Evolutionary conservation across 1,284 basidiomycete species (phyloP).

Genomic region (Trichosporon sp.): DNA sequence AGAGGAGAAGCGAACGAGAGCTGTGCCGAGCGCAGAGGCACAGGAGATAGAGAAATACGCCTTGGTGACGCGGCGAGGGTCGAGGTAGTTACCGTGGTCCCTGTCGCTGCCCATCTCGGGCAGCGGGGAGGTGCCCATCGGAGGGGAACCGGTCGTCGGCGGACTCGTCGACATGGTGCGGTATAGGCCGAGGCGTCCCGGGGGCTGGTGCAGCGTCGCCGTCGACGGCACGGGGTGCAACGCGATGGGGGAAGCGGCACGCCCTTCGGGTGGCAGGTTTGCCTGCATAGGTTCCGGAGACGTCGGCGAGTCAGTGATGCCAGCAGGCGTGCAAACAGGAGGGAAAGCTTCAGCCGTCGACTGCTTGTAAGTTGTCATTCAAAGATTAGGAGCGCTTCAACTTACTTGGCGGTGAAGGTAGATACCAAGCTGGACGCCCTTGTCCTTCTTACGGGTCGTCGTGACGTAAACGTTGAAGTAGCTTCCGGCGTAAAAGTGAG

Average conservation of each 20-base stretch:
- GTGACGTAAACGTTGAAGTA: conserved; percentile 66
- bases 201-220: conserved; percentile 20
- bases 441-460: conserved; percentile 70
- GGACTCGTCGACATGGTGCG: conserved; percentile 30
- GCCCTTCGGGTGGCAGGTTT: background rate
- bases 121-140: conserved; percentile 9
- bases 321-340: conserved; percentile 26
- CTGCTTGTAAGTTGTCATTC: conserved; percentile 25
- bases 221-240: conserved; percentile 14
- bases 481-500: conserved; percentile 58
- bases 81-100: conserved; percentile 48
- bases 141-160: conserved; percentile 27
- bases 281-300: background rate
- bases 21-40: conserved; percentile 75
- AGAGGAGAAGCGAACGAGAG: conserved; percentile 76
- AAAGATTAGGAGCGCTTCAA: too few relatives aligned
- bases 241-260: conserved; percentile 11
- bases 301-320: conserved; percentile 8
- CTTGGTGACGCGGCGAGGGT: conserved; percentile 55
- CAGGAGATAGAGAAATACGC: conserved; percentile 81
- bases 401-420: conserved; percentile 77
- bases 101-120: conserved; percentile 32
- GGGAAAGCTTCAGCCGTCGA: conserved; percentile 61
- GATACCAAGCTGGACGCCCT: conserved; percentile 75
- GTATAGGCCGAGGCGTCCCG: conserved; percentile 13